These are phyloP conservation scores for Neovahlkampfia damariscottae DNA, from an alignment of 78 protist genomes.

Conservation along the genomic window DNA sequence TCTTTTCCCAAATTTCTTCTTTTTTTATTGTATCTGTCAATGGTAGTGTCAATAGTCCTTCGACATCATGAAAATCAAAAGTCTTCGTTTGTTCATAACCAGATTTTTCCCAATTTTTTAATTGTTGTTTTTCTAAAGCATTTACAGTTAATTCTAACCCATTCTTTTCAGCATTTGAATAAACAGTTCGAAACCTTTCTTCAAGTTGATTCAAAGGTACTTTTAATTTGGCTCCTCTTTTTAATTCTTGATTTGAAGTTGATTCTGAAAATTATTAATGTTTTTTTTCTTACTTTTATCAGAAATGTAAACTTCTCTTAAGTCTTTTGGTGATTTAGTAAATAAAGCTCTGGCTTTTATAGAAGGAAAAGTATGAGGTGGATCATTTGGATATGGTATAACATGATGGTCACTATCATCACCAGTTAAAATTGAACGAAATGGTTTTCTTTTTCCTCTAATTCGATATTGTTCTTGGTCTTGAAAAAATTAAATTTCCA, in stretches of 20 bases:
- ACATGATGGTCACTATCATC: neutral
- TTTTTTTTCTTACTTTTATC: too few species aligned
- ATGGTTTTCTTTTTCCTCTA: neutral
- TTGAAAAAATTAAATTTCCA: too few species aligned
- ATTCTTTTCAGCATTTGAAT: neutral
- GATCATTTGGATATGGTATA: slow-evolving; percentile 10
- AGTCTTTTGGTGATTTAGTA: neutral
- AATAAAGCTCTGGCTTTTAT: slow-evolving; percentile 4
- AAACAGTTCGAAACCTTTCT: neutral
- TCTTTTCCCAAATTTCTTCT: neutral
- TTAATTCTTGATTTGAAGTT: neutral
- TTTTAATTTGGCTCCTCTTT: neutral
- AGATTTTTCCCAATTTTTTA: neutral
- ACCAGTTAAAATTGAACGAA: neutral
- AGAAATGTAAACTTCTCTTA: neutral
- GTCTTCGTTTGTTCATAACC: neutral
- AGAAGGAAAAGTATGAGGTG: slow-evolving; percentile 7
- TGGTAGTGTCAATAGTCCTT: neutral
- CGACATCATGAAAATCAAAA: neutral
- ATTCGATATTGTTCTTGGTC: neutral
- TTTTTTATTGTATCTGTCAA: neutral
- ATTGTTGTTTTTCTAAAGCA: neutral
- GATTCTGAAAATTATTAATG: too few species aligned
- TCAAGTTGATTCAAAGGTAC: neutral
- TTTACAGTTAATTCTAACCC: neutral